These are phyloP conservation scores for Corymbia citriodora DNA, from an alignment of 441 rosid genomes.

Conservation along the genomic window DNA sequence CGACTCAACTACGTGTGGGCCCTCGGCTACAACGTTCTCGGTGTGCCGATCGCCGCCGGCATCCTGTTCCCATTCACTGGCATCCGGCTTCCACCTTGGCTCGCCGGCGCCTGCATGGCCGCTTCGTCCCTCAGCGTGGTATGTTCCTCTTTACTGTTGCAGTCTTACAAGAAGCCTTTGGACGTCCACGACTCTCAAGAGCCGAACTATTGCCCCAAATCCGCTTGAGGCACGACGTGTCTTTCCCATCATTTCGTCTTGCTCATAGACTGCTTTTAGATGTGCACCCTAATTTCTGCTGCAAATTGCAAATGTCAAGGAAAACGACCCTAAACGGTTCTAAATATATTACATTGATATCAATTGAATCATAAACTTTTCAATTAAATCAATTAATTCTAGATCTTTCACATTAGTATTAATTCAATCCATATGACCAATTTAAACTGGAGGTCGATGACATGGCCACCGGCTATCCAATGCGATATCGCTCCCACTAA, in stretches of 20 bases:
- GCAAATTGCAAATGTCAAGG: neutral
- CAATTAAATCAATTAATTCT: too few species aligned
- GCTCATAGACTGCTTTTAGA: neutral
- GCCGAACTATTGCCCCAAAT: neutral
- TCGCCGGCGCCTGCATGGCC: slow-evolving; percentile 84
- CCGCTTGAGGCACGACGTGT: neutral
- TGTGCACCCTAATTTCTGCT: neutral
- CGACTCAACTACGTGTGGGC: slow-evolving; percentile 75
- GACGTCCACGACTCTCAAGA: slow-evolving; percentile 16
- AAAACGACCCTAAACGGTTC: too few species aligned
- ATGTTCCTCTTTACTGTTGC: slow-evolving; percentile 64
- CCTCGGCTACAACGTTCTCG: slow-evolving; percentile 59
- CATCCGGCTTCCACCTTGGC: slow-evolving; percentile 64
- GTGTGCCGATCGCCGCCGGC: slow-evolving; percentile 65
- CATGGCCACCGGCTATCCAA: too few species aligned
- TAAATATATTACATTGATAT: too few species aligned
- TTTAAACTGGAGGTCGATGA: too few species aligned
- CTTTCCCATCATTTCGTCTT: neutral
- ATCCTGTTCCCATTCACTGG: slow-evolving; percentile 54
- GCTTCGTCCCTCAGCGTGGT: slow-evolving; percentile 73
- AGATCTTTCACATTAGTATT: too few species aligned
- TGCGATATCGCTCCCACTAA: accelerated
- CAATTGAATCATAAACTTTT: too few species aligned
- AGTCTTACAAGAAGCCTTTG: slow-evolving; percentile 62
- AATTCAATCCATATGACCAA: too few species aligned